Evolutionary conservation across 768 basidiomycete species (phyloP).

Genomic region (Xanthoconium stramineum): DNA sequence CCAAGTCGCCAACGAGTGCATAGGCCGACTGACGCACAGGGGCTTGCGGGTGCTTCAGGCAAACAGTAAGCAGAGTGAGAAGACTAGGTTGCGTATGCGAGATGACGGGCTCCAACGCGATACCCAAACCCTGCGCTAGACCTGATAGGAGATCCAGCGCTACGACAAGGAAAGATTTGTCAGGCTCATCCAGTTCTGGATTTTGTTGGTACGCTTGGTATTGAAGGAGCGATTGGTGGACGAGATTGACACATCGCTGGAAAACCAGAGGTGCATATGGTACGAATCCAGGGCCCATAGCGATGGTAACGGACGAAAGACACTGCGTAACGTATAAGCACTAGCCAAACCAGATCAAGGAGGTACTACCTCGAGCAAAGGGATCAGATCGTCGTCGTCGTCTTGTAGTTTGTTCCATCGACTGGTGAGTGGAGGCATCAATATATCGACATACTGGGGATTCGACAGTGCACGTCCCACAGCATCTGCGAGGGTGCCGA

Average conservation of each 20-base stretch:
- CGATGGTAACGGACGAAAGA: conserved; percentile 95
- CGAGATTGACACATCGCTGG: conserved; percentile 84
- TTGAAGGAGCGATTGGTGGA: conserved; percentile 75
- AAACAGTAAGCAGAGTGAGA: conserved; percentile 77
- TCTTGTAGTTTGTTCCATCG: conserved; percentile 91
- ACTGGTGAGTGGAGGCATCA: conserved; percentile 92
- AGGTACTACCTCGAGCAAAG: conserved; percentile 80
- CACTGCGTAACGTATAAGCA: conserved; percentile 53
- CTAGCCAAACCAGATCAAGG: conserved; percentile 1
- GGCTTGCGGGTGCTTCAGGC: conserved; percentile 94
- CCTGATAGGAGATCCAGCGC: conserved; percentile 96
- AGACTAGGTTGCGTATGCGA: conserved; percentile 69
- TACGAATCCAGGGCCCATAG: conserved; percentile 85
- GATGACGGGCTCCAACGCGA: conserved; percentile 72
- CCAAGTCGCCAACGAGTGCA: conserved; percentile 97
- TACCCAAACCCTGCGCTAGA: conserved; percentile 89
- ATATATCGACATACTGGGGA: conserved; percentile 83
- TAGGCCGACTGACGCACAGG: conserved; percentile 95
- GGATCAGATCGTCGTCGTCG: conserved; percentile 90
- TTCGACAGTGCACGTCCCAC: conserved; percentile 88
- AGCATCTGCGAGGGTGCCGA: conserved; percentile 95
- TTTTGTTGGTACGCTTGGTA: conserved; percentile 89
- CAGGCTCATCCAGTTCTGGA: conserved; percentile 90
- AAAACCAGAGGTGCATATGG: conserved; percentile 90
- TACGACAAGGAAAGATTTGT: conserved; percentile 96